Conservation (phyloP, 345 rosid species). For the Eucalyptus erythrocorys region DNA sequence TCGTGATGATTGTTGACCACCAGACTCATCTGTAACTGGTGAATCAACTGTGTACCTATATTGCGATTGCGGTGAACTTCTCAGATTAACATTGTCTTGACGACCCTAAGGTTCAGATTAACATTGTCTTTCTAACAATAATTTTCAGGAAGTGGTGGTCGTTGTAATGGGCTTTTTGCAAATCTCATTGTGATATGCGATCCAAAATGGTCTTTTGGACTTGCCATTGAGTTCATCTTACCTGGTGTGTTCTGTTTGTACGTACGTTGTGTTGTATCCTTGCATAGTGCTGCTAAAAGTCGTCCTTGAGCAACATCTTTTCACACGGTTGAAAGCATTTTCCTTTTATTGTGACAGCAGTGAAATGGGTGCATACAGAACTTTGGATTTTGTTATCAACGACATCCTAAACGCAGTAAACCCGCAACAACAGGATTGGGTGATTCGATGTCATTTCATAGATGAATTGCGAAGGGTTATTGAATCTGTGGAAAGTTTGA, state of each 20-base stretch:
- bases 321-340: background rate
- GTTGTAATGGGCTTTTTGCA: background rate
- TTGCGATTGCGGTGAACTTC: background rate
- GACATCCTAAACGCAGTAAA: conserved; percentile 45
- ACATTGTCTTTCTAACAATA: background rate
- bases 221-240: background rate
- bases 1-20: background rate
- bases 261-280: background rate
- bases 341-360: background rate
- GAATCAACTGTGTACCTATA: background rate
- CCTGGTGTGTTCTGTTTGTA: background rate
- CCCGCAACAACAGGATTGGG: conserved; percentile 52
- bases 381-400: conserved; percentile 36
- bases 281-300: background rate
- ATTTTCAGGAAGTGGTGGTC: background rate
- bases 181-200: background rate
- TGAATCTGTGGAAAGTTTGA: conserved; percentile 49
- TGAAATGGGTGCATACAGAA: conserved; percentile 24
- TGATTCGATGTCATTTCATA: conserved; percentile 24
- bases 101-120: background rate
- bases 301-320: background rate
- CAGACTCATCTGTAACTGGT: background rate
- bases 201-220: background rate
- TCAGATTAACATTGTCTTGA: background rate
- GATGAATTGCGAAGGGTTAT: conserved; percentile 40